phyloP scores from a whole-genome alignment of 2,329 filamentous ascomycete species.

The Pseudogymnoascus sp. region DNA sequence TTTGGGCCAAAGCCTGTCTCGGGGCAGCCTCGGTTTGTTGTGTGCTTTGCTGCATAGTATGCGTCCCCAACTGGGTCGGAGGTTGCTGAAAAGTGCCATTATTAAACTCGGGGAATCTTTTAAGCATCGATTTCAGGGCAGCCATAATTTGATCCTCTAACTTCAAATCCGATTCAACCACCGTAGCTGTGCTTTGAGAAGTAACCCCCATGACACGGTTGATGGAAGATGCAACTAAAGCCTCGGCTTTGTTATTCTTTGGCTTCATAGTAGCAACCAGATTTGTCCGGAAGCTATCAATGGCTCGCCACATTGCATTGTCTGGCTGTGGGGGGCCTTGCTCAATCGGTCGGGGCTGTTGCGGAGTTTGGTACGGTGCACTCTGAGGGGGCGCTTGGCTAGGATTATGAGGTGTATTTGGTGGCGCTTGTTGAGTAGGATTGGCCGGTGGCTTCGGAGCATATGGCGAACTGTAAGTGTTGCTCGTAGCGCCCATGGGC shows the following conservation, averaged over 20 bases:
- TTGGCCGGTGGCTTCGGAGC: slow-evolving; percentile 22
- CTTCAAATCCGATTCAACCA: slow-evolving; percentile 12
- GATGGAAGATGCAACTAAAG: slow-evolving; percentile 24
- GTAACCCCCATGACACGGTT: slow-evolving; percentile 23
- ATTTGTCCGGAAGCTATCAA: slow-evolving; percentile 22
- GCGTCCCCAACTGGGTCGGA: slow-evolving; percentile 6
- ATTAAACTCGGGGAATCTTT: slow-evolving; percentile 16
- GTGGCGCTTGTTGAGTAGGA: slow-evolving; percentile 11
- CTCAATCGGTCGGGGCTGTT: slow-evolving; percentile 12
- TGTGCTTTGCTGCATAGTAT: slow-evolving; percentile 10
- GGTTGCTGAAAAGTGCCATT: slow-evolving; percentile 13
- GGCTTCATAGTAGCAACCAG: slow-evolving; percentile 17
- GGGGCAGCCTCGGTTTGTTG: slow-evolving; percentile 5
- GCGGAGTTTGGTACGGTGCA: slow-evolving; percentile 8
- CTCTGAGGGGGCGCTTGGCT: slow-evolving; percentile 4
- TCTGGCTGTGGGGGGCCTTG: slow-evolving; percentile 6
- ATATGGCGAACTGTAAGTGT: slow-evolving; percentile 29
- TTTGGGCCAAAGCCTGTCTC: background rate
- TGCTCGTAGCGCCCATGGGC: slow-evolving; percentile 13
- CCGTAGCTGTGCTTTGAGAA: slow-evolving; percentile 17
- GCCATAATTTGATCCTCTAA: slow-evolving; percentile 22
- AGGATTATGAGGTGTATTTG: slow-evolving; percentile 9
- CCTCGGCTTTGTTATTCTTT: slow-evolving; percentile 18
- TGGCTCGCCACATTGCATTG: slow-evolving; percentile 11
- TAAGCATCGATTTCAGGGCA: slow-evolving; percentile 21